Conservation (phyloP, 176 grass and related monocot genomes). For the Oryza rufipogon region DNA sequence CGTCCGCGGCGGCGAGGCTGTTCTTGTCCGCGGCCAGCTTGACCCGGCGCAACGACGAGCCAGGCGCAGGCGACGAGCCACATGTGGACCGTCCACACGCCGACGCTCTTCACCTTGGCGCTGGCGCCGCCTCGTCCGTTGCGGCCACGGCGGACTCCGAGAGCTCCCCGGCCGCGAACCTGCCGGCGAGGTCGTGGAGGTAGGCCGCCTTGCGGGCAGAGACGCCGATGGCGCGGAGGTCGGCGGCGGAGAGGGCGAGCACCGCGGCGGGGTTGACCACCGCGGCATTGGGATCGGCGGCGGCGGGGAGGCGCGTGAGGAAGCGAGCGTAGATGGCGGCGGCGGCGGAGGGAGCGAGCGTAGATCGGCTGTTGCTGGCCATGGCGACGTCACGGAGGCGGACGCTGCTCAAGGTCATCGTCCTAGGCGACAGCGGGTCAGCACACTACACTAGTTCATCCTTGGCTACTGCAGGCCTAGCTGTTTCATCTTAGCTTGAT, state of each 20-base stretch:
- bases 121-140: conserved; percentile 51
- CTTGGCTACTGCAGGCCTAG: too few species aligned
- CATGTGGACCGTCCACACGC: conserved; percentile 75
- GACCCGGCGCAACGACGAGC: too few species aligned
- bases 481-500: too few species aligned
- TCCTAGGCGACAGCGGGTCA: too few species aligned
- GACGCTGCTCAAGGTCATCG: too few species aligned
- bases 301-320: conserved; percentile 37
- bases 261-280: conserved; percentile 27
- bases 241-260: conserved; percentile 53
- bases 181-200: conserved; percentile 56
- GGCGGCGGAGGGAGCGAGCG: conserved; percentile 53
- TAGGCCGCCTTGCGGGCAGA: conserved; percentile 64
- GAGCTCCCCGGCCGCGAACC: conserved; percentile 52
- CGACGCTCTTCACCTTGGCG: conserved; percentile 57
- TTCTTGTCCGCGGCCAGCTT: too few species aligned
- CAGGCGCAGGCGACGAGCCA: background rate
- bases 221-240: conserved; percentile 64
- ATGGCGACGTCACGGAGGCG: too few species aligned
- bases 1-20: too few species aligned
- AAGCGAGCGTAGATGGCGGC: conserved; percentile 64
- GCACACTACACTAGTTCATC: too few species aligned
- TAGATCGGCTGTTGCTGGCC: too few species aligned
- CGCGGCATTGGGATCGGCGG: too few species aligned
- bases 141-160: conserved; percentile 42